Evolutionary conservation across 2,329 filamentous ascomycete species (phyloP).

Genomic region (Epicoccum nigrum): DNA sequence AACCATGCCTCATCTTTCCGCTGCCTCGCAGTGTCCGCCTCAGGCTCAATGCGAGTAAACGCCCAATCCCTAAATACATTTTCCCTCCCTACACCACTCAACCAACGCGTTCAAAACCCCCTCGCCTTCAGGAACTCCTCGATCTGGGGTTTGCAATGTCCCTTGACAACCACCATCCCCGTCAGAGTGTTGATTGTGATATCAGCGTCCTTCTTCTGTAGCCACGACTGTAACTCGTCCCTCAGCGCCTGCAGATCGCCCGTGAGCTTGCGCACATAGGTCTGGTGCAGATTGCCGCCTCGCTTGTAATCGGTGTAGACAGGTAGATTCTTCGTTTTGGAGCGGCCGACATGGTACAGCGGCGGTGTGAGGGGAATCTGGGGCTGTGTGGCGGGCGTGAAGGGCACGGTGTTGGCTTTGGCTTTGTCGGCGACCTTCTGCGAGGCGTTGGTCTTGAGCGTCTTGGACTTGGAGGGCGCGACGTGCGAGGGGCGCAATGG

Average conservation of each 20-base stretch:
- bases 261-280: slow-evolving; percentile 77
- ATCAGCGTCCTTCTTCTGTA: slow-evolving; percentile 63
- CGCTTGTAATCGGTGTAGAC: slow-evolving; percentile 77
- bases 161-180: slow-evolving; percentile 64
- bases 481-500: slow-evolving; percentile 15
- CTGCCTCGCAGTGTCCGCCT: neutral
- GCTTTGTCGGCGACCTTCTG: no score
- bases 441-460: slow-evolving; percentile 10
- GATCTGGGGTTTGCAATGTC: slow-evolving; percentile 21
- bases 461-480: slow-evolving; percentile 4
- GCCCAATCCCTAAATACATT: neutral
- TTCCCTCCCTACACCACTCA: neutral
- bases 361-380: slow-evolving; percentile 28
- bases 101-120: slow-evolving; percentile 22
- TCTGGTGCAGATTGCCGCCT: slow-evolving; percentile 77
- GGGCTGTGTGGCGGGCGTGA: slow-evolving; percentile 13
- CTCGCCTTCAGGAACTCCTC: slow-evolving; percentile 21
- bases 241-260: slow-evolving; percentile 71
- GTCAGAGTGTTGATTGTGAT: slow-evolving; percentile 67
- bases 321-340: slow-evolving; percentile 71
- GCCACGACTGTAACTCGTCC: slow-evolving; percentile 64
- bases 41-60: neutral
- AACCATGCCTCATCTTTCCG: neutral
- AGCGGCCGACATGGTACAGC: slow-evolving; percentile 75
- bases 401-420: slow-evolving; percentile 16